Evolutionary conservation across 2,329 filamentous ascomycete species (phyloP), one percentile per base, ranked within the genome.

Genomic region (Xylaria sp.): DNA sequence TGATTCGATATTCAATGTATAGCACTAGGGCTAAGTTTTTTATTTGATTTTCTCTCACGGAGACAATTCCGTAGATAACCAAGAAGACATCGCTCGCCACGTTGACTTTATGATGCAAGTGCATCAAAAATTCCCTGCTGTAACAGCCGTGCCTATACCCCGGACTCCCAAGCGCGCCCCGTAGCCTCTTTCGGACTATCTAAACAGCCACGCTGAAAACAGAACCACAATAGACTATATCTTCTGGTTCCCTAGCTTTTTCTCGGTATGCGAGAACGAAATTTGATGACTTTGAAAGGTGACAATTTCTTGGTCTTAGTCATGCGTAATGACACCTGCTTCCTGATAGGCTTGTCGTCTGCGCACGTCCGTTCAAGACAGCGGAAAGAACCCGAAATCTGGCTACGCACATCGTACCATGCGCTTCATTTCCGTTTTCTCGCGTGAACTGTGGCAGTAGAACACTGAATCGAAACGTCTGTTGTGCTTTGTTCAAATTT

Each of bases 151-250:
- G 28, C 20, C n/a, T 56, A 23, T 53, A 59, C 34, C 52, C 52
- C n/a, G 32, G 62, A 32, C 57, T 45, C 52, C 23, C 15, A 65
- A 53, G 52, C 53, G 36, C 34, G 23, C 30, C 28, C 65, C 13
- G 55, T 61, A 53, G 41, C 62, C 66, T 30, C 32, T 68, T 60
- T 65, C 12, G 59, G 66, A 59, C 59, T 60, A n/a, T 30, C 20
- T 61, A 15, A 46, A 45, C 66, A 66, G 66, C 63, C 66, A 68
- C 62, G 63, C 66, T 66, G 66, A 68, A 63, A 39, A 53, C 23
- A 1, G 15, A 59, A 20, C 36, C 46, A 23, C 32, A 30, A 52
- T 55, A n/a, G n/a, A 45, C 59, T 52, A 25, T 46, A 28, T 12
- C 46, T 59, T 63, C 32, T 23, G 39, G 25, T 43, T 12, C 18